Evolutionary conservation across 805 yeast genomes (phyloP).

Genomic region (Saccharomycopsis lassenensis): DNA sequence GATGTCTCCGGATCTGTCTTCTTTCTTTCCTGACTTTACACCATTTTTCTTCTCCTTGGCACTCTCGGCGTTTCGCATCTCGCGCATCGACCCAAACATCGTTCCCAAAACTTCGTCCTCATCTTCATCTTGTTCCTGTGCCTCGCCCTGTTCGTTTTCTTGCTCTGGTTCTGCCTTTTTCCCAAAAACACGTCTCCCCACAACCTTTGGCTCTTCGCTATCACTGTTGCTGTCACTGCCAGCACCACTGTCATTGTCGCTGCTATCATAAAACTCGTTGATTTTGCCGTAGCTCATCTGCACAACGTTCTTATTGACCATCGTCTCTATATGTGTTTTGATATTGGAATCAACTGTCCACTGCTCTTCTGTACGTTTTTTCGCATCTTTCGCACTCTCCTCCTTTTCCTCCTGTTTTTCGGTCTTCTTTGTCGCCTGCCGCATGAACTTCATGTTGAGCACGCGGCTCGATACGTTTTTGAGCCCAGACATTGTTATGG

Average conservation of each 20-base stretch:
- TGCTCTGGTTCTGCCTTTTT: background rate
- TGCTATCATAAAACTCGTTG: slow-evolving; percentile 13
- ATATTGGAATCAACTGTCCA: slow-evolving; percentile 8
- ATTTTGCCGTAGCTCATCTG: slow-evolving; percentile 12
- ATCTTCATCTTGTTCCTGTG: no score
- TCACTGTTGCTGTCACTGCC: background rate
- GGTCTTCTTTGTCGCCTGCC: slow-evolving; percentile 11
- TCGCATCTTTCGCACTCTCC: slow-evolving; percentile 2
- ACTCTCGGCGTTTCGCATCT: no score
- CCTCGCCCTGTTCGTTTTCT: no score
- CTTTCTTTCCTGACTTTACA: slow-evolving; percentile 1
- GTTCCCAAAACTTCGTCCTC: no score
- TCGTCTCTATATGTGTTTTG: slow-evolving; percentile 1
- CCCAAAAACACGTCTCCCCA: slow-evolving; percentile 8
- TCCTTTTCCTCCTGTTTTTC: slow-evolving; percentile 2
- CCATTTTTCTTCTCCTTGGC: no score
- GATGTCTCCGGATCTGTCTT: background rate
- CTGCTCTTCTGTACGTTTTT: slow-evolving; percentile 1
- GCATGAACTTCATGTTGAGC: slow-evolving; percentile 18
- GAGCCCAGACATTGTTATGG: slow-evolving; percentile 10
- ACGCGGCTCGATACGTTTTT: slow-evolving; percentile 15
- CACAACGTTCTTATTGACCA: background rate
- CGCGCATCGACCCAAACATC: no score
- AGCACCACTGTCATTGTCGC: no score
- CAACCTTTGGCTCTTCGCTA: background rate